Evolutionary conservation across 208 protist genomes (phyloP).

Genomic region (Leishmania turanica): DNA sequence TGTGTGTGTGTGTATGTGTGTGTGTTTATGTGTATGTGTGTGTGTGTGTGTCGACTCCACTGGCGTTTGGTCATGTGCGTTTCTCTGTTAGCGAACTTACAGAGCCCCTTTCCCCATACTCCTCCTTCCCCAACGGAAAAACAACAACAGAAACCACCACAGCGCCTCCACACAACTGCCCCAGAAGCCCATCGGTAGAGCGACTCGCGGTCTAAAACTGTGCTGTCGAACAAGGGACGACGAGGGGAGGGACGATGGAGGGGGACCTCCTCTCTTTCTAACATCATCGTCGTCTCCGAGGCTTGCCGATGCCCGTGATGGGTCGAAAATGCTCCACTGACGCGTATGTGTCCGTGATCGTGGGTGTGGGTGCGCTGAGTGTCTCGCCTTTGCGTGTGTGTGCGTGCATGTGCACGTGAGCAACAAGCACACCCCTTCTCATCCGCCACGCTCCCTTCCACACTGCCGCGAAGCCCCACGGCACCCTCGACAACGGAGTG

Average conservation of each 20-base stretch:
- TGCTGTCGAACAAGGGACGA: background rate
- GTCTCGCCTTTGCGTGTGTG: background rate
- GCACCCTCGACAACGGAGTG: background rate
- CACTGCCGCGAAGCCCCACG: background rate
- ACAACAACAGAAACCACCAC: too few species aligned
- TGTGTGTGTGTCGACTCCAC: too few species aligned
- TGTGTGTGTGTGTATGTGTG: background rate
- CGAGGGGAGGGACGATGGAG: background rate
- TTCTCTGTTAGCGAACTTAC: conserved; percentile 6
- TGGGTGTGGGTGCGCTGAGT: too few species aligned
- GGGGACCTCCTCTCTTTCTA: background rate
- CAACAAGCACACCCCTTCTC: background rate
- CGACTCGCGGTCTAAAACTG: background rate
- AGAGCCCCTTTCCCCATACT: too few species aligned
- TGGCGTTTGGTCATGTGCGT: background rate
- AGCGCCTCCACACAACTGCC: too few species aligned
- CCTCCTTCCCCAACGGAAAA: too few species aligned
- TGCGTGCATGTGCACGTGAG: background rate
- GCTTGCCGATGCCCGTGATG: background rate
- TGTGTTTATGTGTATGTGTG: background rate
- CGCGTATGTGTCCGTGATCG: background rate
- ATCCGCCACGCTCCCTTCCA: background rate
- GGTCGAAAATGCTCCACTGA: background rate
- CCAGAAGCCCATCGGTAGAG: background rate
- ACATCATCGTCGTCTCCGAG: background rate